Evolutionary conservation across 179 eudicot species (phyloP).

Genomic region (Drosera spatulata): DNA sequence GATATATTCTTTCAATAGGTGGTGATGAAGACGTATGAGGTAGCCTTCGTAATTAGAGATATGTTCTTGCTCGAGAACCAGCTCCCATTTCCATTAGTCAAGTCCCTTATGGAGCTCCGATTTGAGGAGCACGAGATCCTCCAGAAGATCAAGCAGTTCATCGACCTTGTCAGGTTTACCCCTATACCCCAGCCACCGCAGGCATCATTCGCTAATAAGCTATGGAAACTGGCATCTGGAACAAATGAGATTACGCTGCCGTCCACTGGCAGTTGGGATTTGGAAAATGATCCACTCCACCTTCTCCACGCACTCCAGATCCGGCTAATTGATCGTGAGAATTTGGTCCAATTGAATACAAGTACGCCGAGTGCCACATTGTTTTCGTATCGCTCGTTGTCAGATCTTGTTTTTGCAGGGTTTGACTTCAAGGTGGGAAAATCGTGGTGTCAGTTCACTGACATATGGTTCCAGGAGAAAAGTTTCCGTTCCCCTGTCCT

Average conservation of each 20-base stretch:
- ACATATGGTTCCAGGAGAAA: not conserved
- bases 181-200: not conserved
- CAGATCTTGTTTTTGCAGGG: not conserved
- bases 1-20: not conserved
- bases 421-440: not conserved
- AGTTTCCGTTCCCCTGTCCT: not conserved
- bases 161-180: too few relatives aligned
- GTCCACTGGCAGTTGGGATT: not conserved
- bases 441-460: not conserved
- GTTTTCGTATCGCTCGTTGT: not conserved
- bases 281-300: not conserved
- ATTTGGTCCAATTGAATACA: not conserved
- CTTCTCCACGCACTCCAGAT: not conserved
- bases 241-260: not conserved
- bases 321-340: not conserved
- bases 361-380: too few relatives aligned
- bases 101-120: not conserved
- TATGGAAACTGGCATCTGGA: not conserved
- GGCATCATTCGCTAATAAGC: not conserved
- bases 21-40: not conserved
- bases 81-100: conserved; percentile 1
- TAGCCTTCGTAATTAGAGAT: not conserved
- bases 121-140: too few relatives aligned
- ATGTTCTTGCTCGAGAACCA: conserved; percentile 5
- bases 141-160: not conserved